Conservation (phyloP, 768 basidiomycete species). For the Termitomyces sp. region DNA sequence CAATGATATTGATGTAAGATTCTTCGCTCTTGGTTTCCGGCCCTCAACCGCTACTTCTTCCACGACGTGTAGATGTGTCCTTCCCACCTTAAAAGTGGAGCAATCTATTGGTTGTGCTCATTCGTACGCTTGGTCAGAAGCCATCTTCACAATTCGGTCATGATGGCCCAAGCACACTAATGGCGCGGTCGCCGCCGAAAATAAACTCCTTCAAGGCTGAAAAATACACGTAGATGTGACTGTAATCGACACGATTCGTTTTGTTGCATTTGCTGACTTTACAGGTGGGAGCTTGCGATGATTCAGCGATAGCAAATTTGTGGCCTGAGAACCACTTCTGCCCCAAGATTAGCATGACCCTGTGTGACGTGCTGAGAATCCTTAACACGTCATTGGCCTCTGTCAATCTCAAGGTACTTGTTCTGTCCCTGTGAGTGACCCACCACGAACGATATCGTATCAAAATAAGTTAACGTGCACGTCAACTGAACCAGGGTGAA, state of each 20-base stretch:
- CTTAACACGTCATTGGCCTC: not conserved
- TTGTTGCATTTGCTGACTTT: not conserved
- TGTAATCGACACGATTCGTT: not conserved
- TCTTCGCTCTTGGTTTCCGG: not conserved
- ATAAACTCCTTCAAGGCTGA: not conserved
- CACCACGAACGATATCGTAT: not conserved
- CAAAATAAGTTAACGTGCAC: not conserved
- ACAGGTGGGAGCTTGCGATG: not conserved
- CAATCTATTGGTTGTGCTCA: not conserved
- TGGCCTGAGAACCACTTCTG: not conserved
- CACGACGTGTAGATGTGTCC: not conserved
- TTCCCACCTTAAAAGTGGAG: slow-evolving; percentile 5
- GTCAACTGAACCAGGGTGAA: not conserved
- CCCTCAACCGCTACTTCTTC: slow-evolving; percentile 1
- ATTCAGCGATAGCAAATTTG: not conserved
- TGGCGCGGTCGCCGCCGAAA: not conserved
- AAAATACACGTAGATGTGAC: not conserved
- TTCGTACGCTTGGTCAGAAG: not conserved
- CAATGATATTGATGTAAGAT: not conserved
- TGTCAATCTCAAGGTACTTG: not conserved
- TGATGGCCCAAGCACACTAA: not conserved
- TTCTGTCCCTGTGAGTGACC: not conserved
- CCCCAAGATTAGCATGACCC: not conserved
- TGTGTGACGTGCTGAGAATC: not conserved
- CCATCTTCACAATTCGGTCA: not conserved